A percentile compares a stretch with the other conserved stretches of the same genome.
Conservation (phyloP, 495 filamentous ascomycete genomes). For the Filosporella fistucella region DNA sequence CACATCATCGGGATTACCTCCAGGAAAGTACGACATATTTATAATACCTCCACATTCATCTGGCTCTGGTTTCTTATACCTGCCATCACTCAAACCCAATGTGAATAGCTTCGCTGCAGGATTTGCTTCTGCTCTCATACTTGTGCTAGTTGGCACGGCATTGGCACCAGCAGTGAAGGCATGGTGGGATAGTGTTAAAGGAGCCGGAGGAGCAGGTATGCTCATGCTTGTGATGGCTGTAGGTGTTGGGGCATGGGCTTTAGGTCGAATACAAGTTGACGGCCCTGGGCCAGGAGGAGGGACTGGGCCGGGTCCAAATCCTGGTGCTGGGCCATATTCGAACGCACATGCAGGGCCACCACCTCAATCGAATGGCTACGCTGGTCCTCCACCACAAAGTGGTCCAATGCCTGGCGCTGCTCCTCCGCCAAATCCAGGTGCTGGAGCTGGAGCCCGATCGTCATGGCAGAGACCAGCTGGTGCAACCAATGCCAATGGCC, state of each 20-base stretch:
- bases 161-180: slow-evolving; percentile 62
- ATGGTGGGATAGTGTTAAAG: slow-evolving; percentile 61
- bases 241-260: slow-evolving; percentile 72
- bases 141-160: slow-evolving; percentile 61
- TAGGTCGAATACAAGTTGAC: slow-evolving; percentile 61
- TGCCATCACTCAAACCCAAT: slow-evolving; percentile 80
- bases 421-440: slow-evolving; percentile 26
- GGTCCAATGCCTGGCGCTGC: slow-evolving; percentile 2
- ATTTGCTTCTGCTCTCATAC: slow-evolving; percentile 63
- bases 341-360: slow-evolving; percentile 2
- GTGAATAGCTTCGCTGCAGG: slow-evolving; percentile 90
- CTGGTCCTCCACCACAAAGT: slow-evolving; percentile 4
- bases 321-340: slow-evolving; percentile 8
- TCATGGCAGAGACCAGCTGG: slow-evolving; percentile 20
- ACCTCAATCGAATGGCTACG: slow-evolving; percentile 12
- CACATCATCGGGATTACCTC: slow-evolving; percentile 52
- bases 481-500: slow-evolving; percentile 17
- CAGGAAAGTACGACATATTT: slow-evolving; percentile 94
- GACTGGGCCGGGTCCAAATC: slow-evolving; percentile 3
- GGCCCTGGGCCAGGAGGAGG: slow-evolving; percentile 25
- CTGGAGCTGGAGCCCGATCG: slow-evolving; percentile 26
- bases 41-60: slow-evolving; percentile 92
- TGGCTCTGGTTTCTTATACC: slow-evolving; percentile 87
- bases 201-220: slow-evolving; percentile 57
- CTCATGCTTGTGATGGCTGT: slow-evolving; percentile 57